Conservation (phyloP, 2,329 filamentous ascomycete species). For the Blastomyces gilchristii region DNA sequence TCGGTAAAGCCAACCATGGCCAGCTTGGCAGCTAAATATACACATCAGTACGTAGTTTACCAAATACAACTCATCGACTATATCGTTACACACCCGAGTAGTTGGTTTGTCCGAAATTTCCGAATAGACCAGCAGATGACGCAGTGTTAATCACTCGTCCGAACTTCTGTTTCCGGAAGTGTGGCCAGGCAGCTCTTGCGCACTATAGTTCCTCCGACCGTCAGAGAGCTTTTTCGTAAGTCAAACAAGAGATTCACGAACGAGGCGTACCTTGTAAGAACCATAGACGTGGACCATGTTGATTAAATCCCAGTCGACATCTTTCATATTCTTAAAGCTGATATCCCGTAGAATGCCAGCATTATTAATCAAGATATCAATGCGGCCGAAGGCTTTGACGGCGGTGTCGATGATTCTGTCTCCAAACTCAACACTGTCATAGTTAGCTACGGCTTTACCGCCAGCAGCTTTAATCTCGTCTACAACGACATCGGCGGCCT, state of each 20-base stretch:
- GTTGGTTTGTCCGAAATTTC: constrained; percentile 90
- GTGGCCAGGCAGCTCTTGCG: constrained; percentile 84
- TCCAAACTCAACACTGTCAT: constrained; percentile 73
- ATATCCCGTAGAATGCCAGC: constrained; percentile 90
- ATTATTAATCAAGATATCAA: constrained; percentile 96
- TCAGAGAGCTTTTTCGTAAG: neutral
- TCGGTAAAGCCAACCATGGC: constrained; percentile 95
- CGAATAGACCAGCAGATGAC: constrained; percentile 91
- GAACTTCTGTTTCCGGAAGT: constrained; percentile 98
- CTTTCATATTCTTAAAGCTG: constrained; percentile 98
- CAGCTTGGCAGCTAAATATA: constrained; percentile 66
- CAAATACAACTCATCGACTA: constrained; percentile 6
- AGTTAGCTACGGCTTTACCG: constrained; percentile 95
- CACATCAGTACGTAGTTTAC: constrained; percentile 13
- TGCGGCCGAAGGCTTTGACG: constrained; percentile 48
- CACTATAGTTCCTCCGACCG: constrained; percentile 40
- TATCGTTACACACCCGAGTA: constrained; percentile 56
- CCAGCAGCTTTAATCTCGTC: constrained; percentile 59
- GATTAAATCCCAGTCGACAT: constrained; percentile 92
- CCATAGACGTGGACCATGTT: constrained; percentile 87
- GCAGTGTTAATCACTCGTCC: constrained; percentile 93
- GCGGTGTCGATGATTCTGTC: constrained; percentile 75
- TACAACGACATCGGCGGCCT: constrained; percentile 49
- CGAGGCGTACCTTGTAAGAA: constrained; percentile 61
- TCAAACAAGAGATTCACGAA: neutral